Conservation (phyloP, 306 rosid species). For the Potentilla sterilis region DNA sequence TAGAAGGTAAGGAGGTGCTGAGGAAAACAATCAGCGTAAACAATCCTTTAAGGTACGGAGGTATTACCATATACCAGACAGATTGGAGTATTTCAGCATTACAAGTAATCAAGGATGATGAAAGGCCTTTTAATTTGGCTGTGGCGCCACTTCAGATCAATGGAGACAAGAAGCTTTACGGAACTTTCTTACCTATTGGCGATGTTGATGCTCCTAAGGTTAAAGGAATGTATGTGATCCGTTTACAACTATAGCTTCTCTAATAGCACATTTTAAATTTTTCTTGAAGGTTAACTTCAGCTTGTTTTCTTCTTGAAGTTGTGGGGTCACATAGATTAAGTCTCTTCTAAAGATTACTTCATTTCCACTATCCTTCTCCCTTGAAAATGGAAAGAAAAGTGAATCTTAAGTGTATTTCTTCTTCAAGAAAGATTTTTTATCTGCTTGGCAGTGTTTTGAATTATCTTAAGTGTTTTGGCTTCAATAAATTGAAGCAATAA, state of each 20-base stretch:
- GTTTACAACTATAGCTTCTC: neutral
- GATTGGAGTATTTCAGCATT: conserved; percentile 91
- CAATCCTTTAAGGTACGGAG: conserved; percentile 81
- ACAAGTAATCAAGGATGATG: conserved; percentile 76
- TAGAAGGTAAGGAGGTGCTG: conserved; percentile 84
- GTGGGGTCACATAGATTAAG: neutral
- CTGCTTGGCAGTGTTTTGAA: neutral
- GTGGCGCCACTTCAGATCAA: conserved; percentile 88
- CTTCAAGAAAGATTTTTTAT: neutral
- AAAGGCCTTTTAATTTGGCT: conserved; percentile 95
- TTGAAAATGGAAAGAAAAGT: neutral
- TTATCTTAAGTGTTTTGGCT: neutral
- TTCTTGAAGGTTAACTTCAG: neutral
- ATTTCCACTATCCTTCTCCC: neutral
- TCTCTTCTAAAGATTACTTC: neutral
- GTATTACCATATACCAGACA: conserved; percentile 88
- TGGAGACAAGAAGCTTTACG: conserved; percentile 93
- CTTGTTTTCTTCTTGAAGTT: conserved; percentile 1
- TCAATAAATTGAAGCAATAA: neutral
- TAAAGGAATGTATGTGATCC: conserved; percentile 79
- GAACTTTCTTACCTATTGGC: conserved; percentile 84
- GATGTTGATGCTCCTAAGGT: conserved; percentile 65
- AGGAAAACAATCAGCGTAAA: conserved; percentile 91
- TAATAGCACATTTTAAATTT: neutral
- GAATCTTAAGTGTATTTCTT: too few species aligned